Conservation (phyloP, 352 stramenopile genomes). For the Phytophthora syringae region DNA sequence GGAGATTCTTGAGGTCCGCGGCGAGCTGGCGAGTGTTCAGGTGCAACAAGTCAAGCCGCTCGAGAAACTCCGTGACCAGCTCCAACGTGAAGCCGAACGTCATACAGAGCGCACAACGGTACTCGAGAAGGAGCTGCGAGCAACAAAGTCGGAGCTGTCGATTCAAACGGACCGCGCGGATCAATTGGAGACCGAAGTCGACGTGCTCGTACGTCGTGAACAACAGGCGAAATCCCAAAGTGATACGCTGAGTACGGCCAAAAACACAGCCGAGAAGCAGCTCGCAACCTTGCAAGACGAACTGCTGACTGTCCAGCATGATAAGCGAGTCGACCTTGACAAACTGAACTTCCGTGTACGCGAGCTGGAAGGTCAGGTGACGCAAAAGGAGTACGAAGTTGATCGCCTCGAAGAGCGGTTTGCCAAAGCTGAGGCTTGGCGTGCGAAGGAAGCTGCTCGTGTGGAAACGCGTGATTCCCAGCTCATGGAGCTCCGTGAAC, state of each 20-base stretch:
- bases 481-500: conserved; percentile 54
- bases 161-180: conserved; percentile 28
- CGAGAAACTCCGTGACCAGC: conserved; percentile 46
- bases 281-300: conserved; percentile 41
- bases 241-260: conserved; percentile 38
- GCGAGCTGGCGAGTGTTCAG: conserved; percentile 33
- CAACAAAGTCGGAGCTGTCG: conserved; percentile 35
- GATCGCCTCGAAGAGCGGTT: conserved; percentile 52
- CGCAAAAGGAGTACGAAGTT: conserved; percentile 63
- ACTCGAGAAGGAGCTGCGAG: conserved; percentile 45
- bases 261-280: conserved; percentile 45
- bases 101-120: conserved; percentile 25
- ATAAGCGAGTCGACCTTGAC: conserved; percentile 47
- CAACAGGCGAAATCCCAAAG: conserved; percentile 50
- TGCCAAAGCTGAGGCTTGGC: conserved; percentile 54
- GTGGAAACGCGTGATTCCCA: conserved; percentile 60
- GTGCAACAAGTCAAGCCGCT: conserved; percentile 37
- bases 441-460: conserved; percentile 50
- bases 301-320: conserved; percentile 31
- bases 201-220: conserved; percentile 53
- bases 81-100: conserved; percentile 44
- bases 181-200: conserved; percentile 51
- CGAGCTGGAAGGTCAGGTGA: conserved; percentile 54
- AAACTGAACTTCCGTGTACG: conserved; percentile 52
- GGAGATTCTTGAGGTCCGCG: conserved; percentile 36